A percentile compares a stretch with the other conserved stretches of the same genome.
Evolutionary conservation across 495 filamentous ascomycete genomes (phyloP).

Genomic region (Xylona heveae): DNA sequence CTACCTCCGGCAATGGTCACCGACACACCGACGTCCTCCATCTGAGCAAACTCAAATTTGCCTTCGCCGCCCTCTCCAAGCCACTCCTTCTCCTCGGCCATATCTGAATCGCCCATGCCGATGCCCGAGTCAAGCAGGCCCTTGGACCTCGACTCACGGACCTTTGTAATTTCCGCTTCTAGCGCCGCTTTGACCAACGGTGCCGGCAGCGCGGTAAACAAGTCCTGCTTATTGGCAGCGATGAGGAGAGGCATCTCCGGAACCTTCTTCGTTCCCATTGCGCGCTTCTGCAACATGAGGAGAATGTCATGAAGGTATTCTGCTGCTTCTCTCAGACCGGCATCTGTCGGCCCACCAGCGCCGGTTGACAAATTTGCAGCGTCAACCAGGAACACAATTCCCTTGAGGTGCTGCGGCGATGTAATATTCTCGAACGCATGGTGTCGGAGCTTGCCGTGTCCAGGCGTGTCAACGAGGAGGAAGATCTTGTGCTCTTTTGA

Average conservation of each 20-base stretch:
- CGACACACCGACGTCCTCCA: slow-evolving; percentile 62
- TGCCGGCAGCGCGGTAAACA: slow-evolving; percentile 82
- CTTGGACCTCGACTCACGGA: slow-evolving; percentile 56
- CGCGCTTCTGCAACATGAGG: slow-evolving; percentile 55
- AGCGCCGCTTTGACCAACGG: slow-evolving; percentile 51
- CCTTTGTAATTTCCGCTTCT: slow-evolving; percentile 62
- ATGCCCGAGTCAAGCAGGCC: slow-evolving; percentile 60
- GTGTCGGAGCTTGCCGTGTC: slow-evolving; percentile 76
- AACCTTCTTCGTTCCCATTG: slow-evolving; percentile 32
- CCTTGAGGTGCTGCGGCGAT: slow-evolving; percentile 34
- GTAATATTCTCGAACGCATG: slow-evolving; percentile 22
- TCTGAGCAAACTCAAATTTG: slow-evolving; percentile 54
- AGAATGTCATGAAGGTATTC: slow-evolving; percentile 77
- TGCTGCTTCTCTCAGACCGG: slow-evolving; percentile 34
- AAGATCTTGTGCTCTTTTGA: slow-evolving; percentile 45
- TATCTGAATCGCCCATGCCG: slow-evolving; percentile 30
- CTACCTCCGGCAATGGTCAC: slow-evolving; percentile 66
- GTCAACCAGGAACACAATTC: slow-evolving; percentile 77
- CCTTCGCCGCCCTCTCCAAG: slow-evolving; percentile 59
- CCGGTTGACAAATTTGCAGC: slow-evolving; percentile 36
- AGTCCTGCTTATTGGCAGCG: slow-evolving; percentile 84
- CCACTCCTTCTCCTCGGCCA: slow-evolving; percentile 57
- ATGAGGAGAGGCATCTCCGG: slow-evolving; percentile 55
- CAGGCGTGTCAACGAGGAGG: slow-evolving; percentile 70
- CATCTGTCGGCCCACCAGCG: slow-evolving; percentile 18